Evolutionary conservation across 176 grass and related monocot species (phyloP).

Genomic region (Neostapfia colusana): DNA sequence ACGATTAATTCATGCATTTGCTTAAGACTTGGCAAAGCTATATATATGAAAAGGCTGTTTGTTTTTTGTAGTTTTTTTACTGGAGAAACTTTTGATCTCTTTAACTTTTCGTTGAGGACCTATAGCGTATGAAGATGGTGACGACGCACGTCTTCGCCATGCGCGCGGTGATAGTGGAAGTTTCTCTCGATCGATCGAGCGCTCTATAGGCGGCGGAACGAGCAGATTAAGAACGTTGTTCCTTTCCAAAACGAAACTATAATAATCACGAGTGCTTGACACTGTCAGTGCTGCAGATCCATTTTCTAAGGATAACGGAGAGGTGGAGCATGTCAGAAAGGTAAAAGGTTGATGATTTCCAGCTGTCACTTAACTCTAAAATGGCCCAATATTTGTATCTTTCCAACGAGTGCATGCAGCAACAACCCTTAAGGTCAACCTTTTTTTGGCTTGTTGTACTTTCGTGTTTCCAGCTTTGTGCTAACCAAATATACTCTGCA

Average conservation of each 20-base stretch:
- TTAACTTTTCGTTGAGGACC: slow-evolving; percentile 18
- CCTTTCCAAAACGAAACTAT: background rate
- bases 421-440: too few species aligned
- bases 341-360: background rate
- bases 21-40: slow-evolving; percentile 25
- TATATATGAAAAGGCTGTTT: slow-evolving; percentile 6
- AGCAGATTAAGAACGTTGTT: background rate
- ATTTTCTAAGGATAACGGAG: background rate
- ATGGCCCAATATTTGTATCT: background rate
- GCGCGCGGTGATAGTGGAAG: slow-evolving; percentile 15
- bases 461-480: too few species aligned
- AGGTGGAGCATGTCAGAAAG: background rate
- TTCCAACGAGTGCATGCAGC: background rate
- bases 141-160: slow-evolving; percentile 28
- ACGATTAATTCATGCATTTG: slow-evolving; percentile 13
- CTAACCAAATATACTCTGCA: too few species aligned
- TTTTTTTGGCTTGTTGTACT: too few species aligned
- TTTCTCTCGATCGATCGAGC: background rate
- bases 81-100: slow-evolving; percentile 1
- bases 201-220: background rate
- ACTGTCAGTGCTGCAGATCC: slow-evolving; percentile 5
- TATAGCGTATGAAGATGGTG: slow-evolving; percentile 24
- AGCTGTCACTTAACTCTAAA: background rate
- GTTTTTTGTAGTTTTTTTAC: background rate
- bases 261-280: background rate